These are phyloP conservation scores for Hypericum androsaemum DNA, from an alignment of 345 rosid genomes.

Conservation along the genomic window DNA sequence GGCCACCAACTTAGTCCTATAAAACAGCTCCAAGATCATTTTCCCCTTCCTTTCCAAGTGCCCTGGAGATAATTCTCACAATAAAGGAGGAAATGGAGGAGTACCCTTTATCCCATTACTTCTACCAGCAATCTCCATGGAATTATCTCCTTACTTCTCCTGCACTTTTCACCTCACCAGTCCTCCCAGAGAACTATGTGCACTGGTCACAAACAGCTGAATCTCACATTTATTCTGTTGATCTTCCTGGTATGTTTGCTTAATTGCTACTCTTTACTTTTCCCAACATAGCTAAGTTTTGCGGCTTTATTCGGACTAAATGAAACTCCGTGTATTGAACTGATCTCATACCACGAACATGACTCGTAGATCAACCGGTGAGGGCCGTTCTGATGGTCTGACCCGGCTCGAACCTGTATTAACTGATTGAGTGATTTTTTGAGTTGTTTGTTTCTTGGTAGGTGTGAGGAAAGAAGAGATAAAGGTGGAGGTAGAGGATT, in stretches of 20 bases:
- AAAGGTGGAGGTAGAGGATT: slow-evolving; percentile 67
- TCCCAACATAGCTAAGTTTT: no score
- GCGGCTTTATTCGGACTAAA: no score
- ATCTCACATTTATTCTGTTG: slow-evolving; percentile 59
- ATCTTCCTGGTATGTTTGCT: slow-evolving; percentile 43
- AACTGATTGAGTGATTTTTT: not conserved
- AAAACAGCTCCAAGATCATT: no score
- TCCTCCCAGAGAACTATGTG: slow-evolving; percentile 40
- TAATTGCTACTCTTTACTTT: not conserved
- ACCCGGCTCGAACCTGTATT: not conserved
- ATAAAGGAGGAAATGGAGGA: slow-evolving; percentile 28
- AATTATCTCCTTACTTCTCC: slow-evolving; percentile 26
- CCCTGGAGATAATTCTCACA: not conserved
- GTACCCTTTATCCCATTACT: slow-evolving; percentile 20
- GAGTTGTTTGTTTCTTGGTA: slow-evolving; percentile 12
- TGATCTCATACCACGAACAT: no score
- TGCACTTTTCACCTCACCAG: slow-evolving; percentile 18
- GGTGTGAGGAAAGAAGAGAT: slow-evolving; percentile 75
- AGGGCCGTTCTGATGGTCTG: no score
- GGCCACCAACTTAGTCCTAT: no score
- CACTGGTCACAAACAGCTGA: slow-evolving; percentile 62
- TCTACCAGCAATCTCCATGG: slow-evolving; percentile 37
- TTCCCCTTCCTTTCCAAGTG: slow-evolving; percentile 9
- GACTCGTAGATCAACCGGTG: no score
- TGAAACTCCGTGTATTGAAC: no score